Evolutionary conservation across 257 asterid species (phyloP), one percentile per base, ranked within the genome.

Genomic region (Penstemon barbatus): DNA sequence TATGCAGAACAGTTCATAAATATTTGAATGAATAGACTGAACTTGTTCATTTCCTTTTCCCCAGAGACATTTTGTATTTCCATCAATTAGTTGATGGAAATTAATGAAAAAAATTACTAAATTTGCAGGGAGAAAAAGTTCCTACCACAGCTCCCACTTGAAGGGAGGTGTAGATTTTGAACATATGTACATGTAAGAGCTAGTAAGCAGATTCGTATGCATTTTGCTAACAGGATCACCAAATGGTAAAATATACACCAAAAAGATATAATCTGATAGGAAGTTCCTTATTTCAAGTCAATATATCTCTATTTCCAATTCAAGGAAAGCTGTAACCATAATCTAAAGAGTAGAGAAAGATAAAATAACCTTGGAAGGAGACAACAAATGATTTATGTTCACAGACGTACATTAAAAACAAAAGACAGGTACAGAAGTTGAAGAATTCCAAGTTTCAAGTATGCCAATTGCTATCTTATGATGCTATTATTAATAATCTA

Each of bases 401-500:
- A 18, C 52, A 40, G 1, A 8, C 11, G 13, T 44, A 65, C 65
- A 51, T 49, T 15, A 49, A 44, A 48, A 66, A 58, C 3, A 40
- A 36, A 74, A 52, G 68, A 62, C 56, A 51, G 52, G 53, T 60
- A 61, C 13, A 40, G 54, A 19, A 25, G 11, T 5, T 33, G 43
- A 56, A 53, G 63, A 37, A 4, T 54, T 36, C 50, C 52, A 50
- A 63, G 44, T n/a, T 5, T 18, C 45, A 52, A 60, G 58, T 48
- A 61, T 15, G 50, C 61, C 38, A 15, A 33, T 68, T 66, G 59
- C 69, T 48, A 40, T 41, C 15, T 61, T 57, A 64, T 66, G 74
- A 70, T 72, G 77, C 38, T 62, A 40, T 46, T 59, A 72, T 48
- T 33, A 48, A 74, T 66, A 66, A 76, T 67, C 77, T 57, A 71